A percentile compares a stretch with the other conserved stretches of the same genome.
phyloP scores from a whole-genome alignment of 805 yeast genomes.

The Candida khao-thaluensis region DNA sequence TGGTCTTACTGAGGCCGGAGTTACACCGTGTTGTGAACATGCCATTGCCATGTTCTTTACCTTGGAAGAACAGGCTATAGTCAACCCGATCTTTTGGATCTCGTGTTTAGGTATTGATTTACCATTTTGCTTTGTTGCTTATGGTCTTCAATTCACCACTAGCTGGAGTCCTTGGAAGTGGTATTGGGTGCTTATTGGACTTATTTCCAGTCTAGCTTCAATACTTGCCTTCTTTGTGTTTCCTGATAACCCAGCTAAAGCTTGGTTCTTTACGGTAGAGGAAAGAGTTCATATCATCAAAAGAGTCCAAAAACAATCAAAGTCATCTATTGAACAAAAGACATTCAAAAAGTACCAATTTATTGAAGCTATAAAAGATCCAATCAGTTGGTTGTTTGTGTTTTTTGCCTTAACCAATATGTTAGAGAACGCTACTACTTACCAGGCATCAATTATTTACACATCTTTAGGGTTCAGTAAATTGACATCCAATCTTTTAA shows the following conservation, averaged over 20 bases:
- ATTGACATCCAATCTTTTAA: slow-evolving; percentile 44
- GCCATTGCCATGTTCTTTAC: slow-evolving; percentile 53
- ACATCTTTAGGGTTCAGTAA: slow-evolving; percentile 37
- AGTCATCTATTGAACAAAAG: slow-evolving; percentile 39
- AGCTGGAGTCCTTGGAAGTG: slow-evolving; percentile 8
- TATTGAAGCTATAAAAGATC: slow-evolving; percentile 51
- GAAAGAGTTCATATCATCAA: slow-evolving; percentile 52
- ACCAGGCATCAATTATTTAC: slow-evolving; percentile 51
- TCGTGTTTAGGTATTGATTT: slow-evolving; percentile 52
- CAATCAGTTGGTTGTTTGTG: slow-evolving; percentile 22
- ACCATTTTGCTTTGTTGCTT: slow-evolving; percentile 51
- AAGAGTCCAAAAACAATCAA: slow-evolving; percentile 35
- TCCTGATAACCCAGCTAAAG: slow-evolving; percentile 58
- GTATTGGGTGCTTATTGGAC: slow-evolving; percentile 46
- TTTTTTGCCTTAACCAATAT: slow-evolving; percentile 43
- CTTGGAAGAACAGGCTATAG: slow-evolving; percentile 43
- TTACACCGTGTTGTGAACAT: slow-evolving; percentile 35
- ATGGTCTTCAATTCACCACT: slow-evolving; percentile 30
- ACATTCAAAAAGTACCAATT: slow-evolving; percentile 47
- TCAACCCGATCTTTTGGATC: slow-evolving; percentile 54
- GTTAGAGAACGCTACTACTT: slow-evolving; percentile 53
- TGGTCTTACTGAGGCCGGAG: slow-evolving; percentile 28
- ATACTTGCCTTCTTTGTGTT: slow-evolving; percentile 33
- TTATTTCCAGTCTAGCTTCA: slow-evolving; percentile 41
- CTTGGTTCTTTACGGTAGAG: slow-evolving; percentile 44